These are phyloP conservation scores for Rhizoclosmatium globosum DNA, from an alignment of 192 early-diverging fungal genomes.

Conservation along the genomic window DNA sequence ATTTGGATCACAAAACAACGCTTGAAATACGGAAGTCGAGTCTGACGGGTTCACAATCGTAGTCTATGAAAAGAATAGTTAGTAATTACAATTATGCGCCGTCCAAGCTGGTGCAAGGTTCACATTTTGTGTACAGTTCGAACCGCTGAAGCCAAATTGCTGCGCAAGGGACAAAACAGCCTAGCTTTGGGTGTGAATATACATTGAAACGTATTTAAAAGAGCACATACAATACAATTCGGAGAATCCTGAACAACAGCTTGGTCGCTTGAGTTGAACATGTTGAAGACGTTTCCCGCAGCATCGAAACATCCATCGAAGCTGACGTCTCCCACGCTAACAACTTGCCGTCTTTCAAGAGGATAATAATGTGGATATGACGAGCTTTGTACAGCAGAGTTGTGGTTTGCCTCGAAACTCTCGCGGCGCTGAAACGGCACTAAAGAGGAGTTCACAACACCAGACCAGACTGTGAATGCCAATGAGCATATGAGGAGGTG, in stretches of 20 bases:
- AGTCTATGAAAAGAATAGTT: neutral
- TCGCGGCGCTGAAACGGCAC: too few relatives aligned
- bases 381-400: neutral
- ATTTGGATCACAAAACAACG: slow-evolving; percentile 22
- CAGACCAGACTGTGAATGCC: too few relatives aligned
- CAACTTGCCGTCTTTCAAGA: neutral
- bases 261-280: neutral
- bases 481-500: too few relatives aligned
- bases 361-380: neutral
- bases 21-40: slow-evolving; percentile 6
- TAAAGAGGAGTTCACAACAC: too few relatives aligned
- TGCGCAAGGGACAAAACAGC: neutral
- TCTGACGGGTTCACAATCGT: slow-evolving; percentile 14
- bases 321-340: neutral
- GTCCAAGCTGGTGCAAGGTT: too few relatives aligned
- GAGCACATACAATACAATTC: neutral
- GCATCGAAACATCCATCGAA: slow-evolving; percentile 15
- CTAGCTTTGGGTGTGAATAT: neutral
- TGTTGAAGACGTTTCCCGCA: neutral
- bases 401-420: too few relatives aligned
- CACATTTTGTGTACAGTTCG: slow-evolving; percentile 2
- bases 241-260: neutral
- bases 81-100: neutral
- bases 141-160: neutral
- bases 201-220: neutral